Percentiles rank a stretch among this genome's conserved stretches.
These are phyloP conservation scores for Fusarium mangiferae DNA, from an alignment of 2,329 filamentous ascomycete genomes.

Conservation along the genomic window DNA sequence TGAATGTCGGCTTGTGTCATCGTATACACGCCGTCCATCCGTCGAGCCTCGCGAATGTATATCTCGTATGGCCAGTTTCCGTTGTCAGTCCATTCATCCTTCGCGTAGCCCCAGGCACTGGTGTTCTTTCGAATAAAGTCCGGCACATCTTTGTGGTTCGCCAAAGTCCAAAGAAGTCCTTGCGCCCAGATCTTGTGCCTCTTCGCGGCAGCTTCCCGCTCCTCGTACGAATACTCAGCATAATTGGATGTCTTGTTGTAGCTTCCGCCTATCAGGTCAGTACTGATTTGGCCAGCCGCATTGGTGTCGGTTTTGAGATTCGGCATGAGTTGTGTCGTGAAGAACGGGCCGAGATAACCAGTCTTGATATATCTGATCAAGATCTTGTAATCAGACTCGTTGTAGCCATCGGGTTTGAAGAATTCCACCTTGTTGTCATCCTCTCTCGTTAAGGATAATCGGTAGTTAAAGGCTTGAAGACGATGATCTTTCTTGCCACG, in stretches of 20 bases:
- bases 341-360: constrained; percentile 16
- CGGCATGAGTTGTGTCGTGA: constrained; percentile 27
- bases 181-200: constrained; percentile 23
- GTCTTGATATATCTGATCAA: constrained; percentile 25
- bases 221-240: constrained; percentile 24
- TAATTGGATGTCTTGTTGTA: constrained; percentile 22
- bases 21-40: constrained; percentile 25
- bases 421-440: constrained; percentile 19
- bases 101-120: constrained; percentile 20
- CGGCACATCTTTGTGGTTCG: constrained; percentile 13
- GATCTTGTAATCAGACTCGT: constrained; percentile 20
- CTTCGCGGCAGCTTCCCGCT: background rate
- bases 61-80: constrained; percentile 28
- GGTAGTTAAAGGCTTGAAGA: constrained; percentile 33
- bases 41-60: constrained; percentile 23
- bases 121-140: background rate
- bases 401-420: constrained; percentile 24
- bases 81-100: constrained; percentile 20
- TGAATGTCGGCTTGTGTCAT: constrained; percentile 30
- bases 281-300: constrained; percentile 26
- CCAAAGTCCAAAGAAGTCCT: constrained; percentile 25
- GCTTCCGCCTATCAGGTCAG: constrained; percentile 27
- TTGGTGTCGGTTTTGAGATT: constrained; percentile 32
- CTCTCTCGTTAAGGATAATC: constrained; percentile 6
- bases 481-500: constrained; percentile 23